Evolutionary conservation across 1,139 yeast species (phyloP).

Genomic region (Spathaspora sp.): DNA sequence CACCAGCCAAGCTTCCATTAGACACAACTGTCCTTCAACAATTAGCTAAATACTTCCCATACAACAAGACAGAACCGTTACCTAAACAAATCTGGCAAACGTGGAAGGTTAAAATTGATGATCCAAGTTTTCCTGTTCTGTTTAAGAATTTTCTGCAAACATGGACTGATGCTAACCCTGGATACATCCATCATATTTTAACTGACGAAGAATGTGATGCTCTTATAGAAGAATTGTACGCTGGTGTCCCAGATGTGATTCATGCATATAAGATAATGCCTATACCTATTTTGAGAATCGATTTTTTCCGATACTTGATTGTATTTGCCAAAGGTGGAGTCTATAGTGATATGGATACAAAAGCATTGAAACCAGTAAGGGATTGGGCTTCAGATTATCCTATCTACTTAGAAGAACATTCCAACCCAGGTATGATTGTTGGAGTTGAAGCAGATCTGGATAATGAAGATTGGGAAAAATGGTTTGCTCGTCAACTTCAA

Average conservation of each 20-base stretch:
- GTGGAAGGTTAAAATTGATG: not conserved
- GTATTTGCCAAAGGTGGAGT: not conserved
- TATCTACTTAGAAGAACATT: not conserved
- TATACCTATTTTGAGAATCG: not conserved
- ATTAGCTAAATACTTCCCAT: not conserved
- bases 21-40: not conserved
- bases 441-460: not conserved
- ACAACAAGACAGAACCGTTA: not conserved
- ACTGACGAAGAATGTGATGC: not conserved
- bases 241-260: not conserved
- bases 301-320: not conserved
- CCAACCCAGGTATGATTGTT: not conserved
- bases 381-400: slow-evolving; percentile 3
- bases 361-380: not conserved
- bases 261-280: not conserved
- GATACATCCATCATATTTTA: not conserved
- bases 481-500: not conserved
- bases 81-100: not conserved
- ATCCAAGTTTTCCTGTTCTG: not conserved
- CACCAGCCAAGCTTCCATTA: not conserved
- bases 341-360: not conserved
- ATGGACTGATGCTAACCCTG: not conserved
- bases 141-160: not conserved
- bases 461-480: slow-evolving; percentile 24
- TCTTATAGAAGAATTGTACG: not conserved